These are phyloP conservation scores for Litchi chinensis DNA, from an alignment of 345 rosid genomes.

Conservation along the genomic window DNA sequence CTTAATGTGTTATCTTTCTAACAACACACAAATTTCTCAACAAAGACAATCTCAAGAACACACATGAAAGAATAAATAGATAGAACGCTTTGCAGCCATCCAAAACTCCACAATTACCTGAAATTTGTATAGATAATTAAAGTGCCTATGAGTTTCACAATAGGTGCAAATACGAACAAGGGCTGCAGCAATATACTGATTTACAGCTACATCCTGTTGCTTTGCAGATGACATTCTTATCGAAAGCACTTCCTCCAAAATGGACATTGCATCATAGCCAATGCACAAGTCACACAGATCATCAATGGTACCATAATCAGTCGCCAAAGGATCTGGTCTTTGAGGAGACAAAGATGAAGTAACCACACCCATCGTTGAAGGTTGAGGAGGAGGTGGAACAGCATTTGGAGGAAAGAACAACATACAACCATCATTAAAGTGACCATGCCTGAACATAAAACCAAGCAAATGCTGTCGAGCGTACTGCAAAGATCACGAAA, in stretches of 20 bases:
- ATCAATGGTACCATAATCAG: slow-evolving; percentile 93
- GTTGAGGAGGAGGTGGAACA: slow-evolving; percentile 77
- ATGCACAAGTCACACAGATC: slow-evolving; percentile 78
- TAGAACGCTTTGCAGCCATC: neutral
- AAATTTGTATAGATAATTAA: slow-evolving; percentile 84
- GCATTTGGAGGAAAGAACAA: slow-evolving; percentile 80
- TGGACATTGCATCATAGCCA: slow-evolving; percentile 80
- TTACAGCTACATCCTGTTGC: slow-evolving; percentile 56
- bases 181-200: slow-evolving; percentile 67
- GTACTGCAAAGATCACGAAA: slow-evolving; percentile 59
- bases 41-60: neutral
- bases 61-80: neutral
- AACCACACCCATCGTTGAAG: slow-evolving; percentile 52
- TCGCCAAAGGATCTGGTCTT: slow-evolving; percentile 84
- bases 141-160: slow-evolving; percentile 82
- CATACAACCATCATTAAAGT: slow-evolving; percentile 72
- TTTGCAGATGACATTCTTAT: slow-evolving; percentile 61
- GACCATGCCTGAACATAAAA: slow-evolving; percentile 93
- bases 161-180: slow-evolving; percentile 82
- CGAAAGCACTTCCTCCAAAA: slow-evolving; percentile 80
- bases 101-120: slow-evolving; percentile 48
- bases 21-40: neutral
- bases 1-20: neutral
- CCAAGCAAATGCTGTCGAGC: slow-evolving; percentile 83
- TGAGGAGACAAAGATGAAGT: slow-evolving; percentile 84